Evolutionary conservation across 202 grass and related monocot genomes (phyloP), one percentile per base, ranked within the genome.

Genomic region (Cymbopogon flexuosus): DNA sequence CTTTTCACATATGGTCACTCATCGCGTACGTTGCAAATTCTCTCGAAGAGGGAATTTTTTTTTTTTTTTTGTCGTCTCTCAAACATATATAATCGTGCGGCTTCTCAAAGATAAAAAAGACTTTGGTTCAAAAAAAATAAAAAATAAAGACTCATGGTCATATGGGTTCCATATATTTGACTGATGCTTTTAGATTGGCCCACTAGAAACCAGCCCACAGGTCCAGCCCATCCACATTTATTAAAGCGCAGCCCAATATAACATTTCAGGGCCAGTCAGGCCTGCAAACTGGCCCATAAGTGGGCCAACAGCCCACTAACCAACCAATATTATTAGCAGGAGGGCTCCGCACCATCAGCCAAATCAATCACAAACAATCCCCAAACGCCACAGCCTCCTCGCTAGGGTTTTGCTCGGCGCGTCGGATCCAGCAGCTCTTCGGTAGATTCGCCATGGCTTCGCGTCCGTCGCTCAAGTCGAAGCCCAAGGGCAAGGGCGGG

Each of bases 391-490:
- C 67, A 43, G n/a, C 72, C 43, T 49, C 24, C 31, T 27, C 27
- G 27, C 88, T 86, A 86, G 84, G 88, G 88, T 86, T 90, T 78
- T 29, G 3, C 5, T 43, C 4, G 10, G 22, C 73, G 69, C 46
- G 27, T 43, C 67, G 62, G 11, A 31, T 69, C 77, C 56, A 22
- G 64, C 45, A 22, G 64, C 41, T 46, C 15, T 37, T 36, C 31
- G 10, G 45, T 1, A 2, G 3, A 62, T 8, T 43, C 12, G 15
- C 76, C 78, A 95, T 95, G 89, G 84, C 89, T 79, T 90, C 89
- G 68, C 83, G 92, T 49, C 87, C 85, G 62, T 91, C 89, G 51
- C 74, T 88, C 30, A 86, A 70, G 52, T 22, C 79, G 67, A 86
- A 83, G 59, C 80, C 87, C 36, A 85, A 73, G 78, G 87, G 72